Evolutionary conservation across 768 basidiomycete genomes (phyloP).

Genomic region (Suillus clintonianus): DNA sequence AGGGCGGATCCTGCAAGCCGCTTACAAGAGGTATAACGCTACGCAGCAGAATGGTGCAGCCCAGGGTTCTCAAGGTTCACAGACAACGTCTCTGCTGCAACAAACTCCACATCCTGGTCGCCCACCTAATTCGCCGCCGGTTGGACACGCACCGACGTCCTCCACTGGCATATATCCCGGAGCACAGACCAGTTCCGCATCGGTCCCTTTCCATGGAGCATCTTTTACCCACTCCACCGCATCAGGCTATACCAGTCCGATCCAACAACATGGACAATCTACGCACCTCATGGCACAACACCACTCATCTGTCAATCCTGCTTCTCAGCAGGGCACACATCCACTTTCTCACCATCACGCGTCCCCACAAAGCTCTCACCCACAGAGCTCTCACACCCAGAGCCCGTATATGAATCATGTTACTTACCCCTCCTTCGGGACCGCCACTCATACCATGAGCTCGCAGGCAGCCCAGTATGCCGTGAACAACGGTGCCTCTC

Average conservation of each 20-base stretch:
- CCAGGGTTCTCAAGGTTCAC: not conserved
- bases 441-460: not conserved
- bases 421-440: not conserved
- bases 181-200: not conserved
- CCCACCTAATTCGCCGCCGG: not conserved
- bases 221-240: not conserved
- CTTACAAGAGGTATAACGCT: not conserved
- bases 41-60: not conserved
- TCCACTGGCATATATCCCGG: not conserved
- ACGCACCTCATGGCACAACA: not conserved
- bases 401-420: not conserved
- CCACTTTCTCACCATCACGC: not conserved
- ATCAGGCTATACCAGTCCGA: not conserved
- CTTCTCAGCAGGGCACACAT: not conserved
- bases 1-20: not conserved
- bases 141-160: not conserved
- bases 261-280: not conserved
- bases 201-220: not conserved
- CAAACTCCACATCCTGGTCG: not conserved
- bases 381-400: not conserved
- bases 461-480: not conserved
- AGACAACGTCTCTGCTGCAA: not conserved
- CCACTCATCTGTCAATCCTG: not conserved
- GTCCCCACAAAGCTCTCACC: not conserved
- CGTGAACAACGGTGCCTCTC: not conserved